Conservation (phyloP, 176 grass and related monocot genomes). For the Phragmites australis region DNA sequence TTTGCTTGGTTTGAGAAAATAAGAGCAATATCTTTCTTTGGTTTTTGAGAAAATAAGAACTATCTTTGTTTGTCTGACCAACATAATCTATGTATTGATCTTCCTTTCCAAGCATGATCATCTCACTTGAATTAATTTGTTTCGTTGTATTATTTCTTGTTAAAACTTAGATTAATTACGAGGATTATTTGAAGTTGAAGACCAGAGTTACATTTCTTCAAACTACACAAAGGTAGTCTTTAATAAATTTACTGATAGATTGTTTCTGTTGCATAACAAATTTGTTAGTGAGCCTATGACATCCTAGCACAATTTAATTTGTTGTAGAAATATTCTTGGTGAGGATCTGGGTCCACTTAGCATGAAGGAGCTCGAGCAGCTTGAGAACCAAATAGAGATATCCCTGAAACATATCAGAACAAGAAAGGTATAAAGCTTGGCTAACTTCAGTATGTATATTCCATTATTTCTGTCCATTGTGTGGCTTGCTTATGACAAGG, state of each 20-base stretch:
- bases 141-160: background rate
- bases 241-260: background rate
- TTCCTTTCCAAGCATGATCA: background rate
- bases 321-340: conserved; percentile 79
- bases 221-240: conserved; percentile 70
- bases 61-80: background rate
- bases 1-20: too few relatives aligned
- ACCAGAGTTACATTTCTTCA: conserved; percentile 78
- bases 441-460: background rate
- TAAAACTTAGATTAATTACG: conserved; percentile 66
- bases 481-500: background rate
- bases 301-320: background rate
- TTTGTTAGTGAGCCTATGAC: background rate
- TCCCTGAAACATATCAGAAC: conserved; percentile 74
- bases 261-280: background rate
- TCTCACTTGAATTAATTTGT: background rate
- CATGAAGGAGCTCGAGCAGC: conserved; percentile 72
- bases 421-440: conserved; percentile 57
- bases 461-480: background rate
- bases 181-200: conserved; percentile 87
- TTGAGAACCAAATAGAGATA: conserved; percentile 76
- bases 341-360: conserved; percentile 74
- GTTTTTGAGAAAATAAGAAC: background rate
- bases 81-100: background rate
- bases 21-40: too few relatives aligned